Evolutionary conservation across 192 early-diverging fungal species (phyloP).

Genomic region (Allomyces macrogynus): DNA sequence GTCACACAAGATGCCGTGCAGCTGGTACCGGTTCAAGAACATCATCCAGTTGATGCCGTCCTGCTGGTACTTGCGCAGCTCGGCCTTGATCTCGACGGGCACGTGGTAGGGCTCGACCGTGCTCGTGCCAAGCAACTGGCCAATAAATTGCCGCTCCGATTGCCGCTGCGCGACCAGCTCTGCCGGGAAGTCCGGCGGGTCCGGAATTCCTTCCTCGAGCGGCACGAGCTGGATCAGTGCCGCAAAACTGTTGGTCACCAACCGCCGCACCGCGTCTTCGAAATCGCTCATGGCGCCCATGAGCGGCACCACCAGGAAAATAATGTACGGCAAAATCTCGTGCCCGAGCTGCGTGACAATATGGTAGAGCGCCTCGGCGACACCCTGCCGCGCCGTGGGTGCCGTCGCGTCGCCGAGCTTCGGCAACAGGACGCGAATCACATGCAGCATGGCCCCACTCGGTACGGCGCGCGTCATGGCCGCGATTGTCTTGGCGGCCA

Average conservation of each 20-base stretch:
- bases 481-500: conserved; percentile 58
- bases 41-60: conserved; percentile 98
- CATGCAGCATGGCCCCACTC: conserved; percentile 47
- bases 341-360: conserved; percentile 57
- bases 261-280: conserved; percentile 69
- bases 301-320: conserved; percentile 90
- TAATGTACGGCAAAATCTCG: conserved; percentile 81
- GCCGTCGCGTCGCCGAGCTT: conserved; percentile 48
- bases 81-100: conserved; percentile 77
- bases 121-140: conserved; percentile 75
- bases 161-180: conserved; percentile 60
- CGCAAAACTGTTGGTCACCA: conserved; percentile 87
- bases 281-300: conserved; percentile 92
- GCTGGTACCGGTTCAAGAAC: conserved; percentile 86
- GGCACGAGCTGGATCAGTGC: conserved; percentile 87
- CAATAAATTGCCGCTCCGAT: conserved; percentile 79
- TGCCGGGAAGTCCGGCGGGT: conserved; percentile 66
- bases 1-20: conserved; percentile 96
- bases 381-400: conserved; percentile 60
- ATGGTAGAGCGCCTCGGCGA: conserved; percentile 64
- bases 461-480: conserved; percentile 46
- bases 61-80: conserved; percentile 87
- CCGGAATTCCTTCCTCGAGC: conserved; percentile 82
- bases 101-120: conserved; percentile 72
- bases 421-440: conserved; percentile 61